phyloP scores from a whole-genome alignment of 305 asterid species.

The Coffea humblotiana region DNA sequence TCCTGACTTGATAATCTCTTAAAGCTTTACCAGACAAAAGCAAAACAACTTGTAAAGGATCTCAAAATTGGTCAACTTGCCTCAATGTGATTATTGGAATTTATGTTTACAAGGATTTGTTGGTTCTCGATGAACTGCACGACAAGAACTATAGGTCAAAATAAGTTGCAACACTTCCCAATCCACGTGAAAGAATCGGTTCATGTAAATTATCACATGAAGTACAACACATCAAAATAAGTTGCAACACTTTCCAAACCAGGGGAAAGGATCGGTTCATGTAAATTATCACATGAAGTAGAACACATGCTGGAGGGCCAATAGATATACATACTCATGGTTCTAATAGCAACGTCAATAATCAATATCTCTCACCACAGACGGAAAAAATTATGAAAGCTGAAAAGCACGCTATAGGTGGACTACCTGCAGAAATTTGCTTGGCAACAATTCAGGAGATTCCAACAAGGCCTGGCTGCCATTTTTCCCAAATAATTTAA shows the following conservation, averaged over 20 bases:
- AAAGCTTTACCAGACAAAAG: background rate
- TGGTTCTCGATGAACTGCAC: conserved; percentile 78
- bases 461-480: conserved; percentile 71
- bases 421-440: conserved; percentile 73
- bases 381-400: background rate
- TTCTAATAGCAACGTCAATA: background rate
- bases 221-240: background rate
- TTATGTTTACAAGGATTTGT: conserved; percentile 63
- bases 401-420: background rate
- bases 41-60: background rate
- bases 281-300: too few relatives aligned
- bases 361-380: background rate
- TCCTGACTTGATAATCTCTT: background rate
- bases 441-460: conserved; percentile 55
- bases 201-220: too few relatives aligned
- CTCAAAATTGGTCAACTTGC: conserved; percentile 36
- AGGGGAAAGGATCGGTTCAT: too few relatives aligned
- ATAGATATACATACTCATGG: background rate
- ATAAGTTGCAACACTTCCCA: background rate
- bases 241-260: too few relatives aligned
- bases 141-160: conserved; percentile 13
- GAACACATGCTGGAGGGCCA: background rate
- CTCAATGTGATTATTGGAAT: conserved; percentile 74
- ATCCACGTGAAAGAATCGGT: too few relatives aligned
- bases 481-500: conserved; percentile 77